These are phyloP conservation scores for Eremothecium sinecaudum DNA, from an alignment of 1,139 yeast species.

Conservation along the genomic window DNA sequence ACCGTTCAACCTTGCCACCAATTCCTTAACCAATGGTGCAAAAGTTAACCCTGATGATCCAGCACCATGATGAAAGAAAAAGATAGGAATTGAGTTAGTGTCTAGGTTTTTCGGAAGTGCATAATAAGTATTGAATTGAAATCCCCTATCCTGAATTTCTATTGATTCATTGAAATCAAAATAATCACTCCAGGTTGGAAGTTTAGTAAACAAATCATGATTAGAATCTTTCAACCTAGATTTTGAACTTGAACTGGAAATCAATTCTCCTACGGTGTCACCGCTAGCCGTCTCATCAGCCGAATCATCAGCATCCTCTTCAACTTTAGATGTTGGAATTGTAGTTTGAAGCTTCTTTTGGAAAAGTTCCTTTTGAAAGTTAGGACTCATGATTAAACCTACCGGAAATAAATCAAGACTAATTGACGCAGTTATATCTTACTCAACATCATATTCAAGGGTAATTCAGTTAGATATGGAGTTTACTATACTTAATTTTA, in stretches of 20 bases:
- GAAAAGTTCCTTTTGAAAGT: conserved; percentile 36
- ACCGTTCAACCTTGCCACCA: conserved; percentile 28
- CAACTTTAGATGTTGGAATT: conserved; percentile 34
- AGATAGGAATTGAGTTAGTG: conserved; percentile 38
- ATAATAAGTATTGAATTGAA: conserved; percentile 49
- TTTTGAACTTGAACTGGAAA: too few relatives aligned
- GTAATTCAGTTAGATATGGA: not conserved
- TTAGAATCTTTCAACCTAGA: not conserved
- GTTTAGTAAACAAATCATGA: conserved; percentile 1
- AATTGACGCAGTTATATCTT: too few relatives aligned
- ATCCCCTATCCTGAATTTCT: conserved; percentile 21
- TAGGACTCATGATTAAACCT: too few relatives aligned
- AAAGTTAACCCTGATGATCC: conserved; percentile 83
- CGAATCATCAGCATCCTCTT: conserved; percentile 34
- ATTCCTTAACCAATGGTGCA: conserved; percentile 41
- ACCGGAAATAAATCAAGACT: too few relatives aligned
- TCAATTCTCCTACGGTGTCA: conserved; percentile 14
- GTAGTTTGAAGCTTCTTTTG: too few relatives aligned
- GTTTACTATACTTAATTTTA: too few relatives aligned
- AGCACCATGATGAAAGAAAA: conserved; percentile 87
- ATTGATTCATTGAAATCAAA: conserved; percentile 33
- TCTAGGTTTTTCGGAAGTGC: conserved; percentile 38
- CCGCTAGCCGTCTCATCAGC: conserved; percentile 11
- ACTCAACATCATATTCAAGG: too few relatives aligned
- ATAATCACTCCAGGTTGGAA: conserved; percentile 36